These are phyloP conservation scores for Salvia hispanica DNA, from an alignment of 257 asterid species.

Conservation along the genomic window DNA sequence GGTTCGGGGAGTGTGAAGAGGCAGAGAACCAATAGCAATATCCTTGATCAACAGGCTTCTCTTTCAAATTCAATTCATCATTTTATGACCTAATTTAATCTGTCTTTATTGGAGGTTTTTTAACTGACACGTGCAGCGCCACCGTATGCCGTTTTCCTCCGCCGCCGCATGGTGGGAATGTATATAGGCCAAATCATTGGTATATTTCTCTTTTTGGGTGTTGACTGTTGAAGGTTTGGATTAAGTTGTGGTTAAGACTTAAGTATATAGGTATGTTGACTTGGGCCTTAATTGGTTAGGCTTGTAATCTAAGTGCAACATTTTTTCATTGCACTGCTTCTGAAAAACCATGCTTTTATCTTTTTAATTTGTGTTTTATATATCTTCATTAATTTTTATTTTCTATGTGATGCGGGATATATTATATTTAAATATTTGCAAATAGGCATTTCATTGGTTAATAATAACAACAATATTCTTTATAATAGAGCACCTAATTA, in stretches of 20 bases:
- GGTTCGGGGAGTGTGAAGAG: conserved; percentile 73
- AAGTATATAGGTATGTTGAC: conserved; percentile 26
- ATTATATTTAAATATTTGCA: no score
- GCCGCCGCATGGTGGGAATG: conserved; percentile 36
- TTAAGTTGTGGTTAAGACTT: conserved; percentile 22
- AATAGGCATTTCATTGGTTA: no score
- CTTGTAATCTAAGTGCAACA: conserved; percentile 43
- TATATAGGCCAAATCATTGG: conserved; percentile 35
- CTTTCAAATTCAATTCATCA: conserved; percentile 24
- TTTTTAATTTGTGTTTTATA: not conserved
- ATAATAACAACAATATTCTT: no score
- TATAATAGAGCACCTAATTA: no score
- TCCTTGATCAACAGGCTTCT: conserved; percentile 52
- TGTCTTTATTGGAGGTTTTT: no score
- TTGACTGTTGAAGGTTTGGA: conserved; percentile 17
- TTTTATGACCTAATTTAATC: not conserved
- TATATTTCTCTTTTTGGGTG: conserved; percentile 16
- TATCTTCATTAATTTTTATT: not conserved
- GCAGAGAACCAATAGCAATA: conserved; percentile 65
- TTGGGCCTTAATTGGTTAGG: conserved; percentile 28
- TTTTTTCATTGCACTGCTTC: conserved; percentile 41
- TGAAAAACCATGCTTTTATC: conserved; percentile 15
- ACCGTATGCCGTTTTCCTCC: not conserved
- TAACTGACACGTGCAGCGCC: conserved; percentile 2
- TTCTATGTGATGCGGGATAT: no score